Evolutionary conservation across 192 early-diverging fungal species (phyloP), one percentile per base, ranked within the genome.

Genomic region (Coemansia sp.): DNA sequence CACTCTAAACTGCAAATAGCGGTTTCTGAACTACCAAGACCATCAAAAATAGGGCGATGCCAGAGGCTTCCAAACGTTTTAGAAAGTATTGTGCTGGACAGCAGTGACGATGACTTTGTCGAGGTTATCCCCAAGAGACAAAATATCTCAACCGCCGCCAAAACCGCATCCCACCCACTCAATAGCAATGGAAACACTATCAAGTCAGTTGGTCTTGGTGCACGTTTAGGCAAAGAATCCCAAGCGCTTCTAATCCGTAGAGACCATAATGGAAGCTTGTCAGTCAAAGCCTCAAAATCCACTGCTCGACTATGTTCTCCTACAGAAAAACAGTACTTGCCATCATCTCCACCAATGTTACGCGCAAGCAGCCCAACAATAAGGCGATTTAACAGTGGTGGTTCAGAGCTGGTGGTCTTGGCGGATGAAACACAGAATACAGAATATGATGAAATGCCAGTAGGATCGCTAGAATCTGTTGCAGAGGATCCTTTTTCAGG

Each of bases 361-460:
- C 70, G 64, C 21, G 56, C 67, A 37, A 72, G 61, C 58, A 82
- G 79, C 62, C 79, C 79, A 11, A 82, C 79, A 43, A 65, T 82
- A 40, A 55, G 49, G 9, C 45, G 71, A 18, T 69, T 69, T 39
- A 78, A 78, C 47, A 66, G 69, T 56, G 43, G 63, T 58, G 16
- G 43, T 11, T 59, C 52, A n/a, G 41, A 45, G 36, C 37, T 40
- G 2, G 26, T 70, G 0, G 63, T 78, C 42, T 55, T 78, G 11
- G 71, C 59, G 6, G 52, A 61, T 4, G 43, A 42, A 21, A 66
- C 76, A n/a, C 76, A 73, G 55, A 51, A 40, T 16, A 41, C 10
- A 13, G 42, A 42, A 19, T 12, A 19, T 16, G 37, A 59, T 56
- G 11, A 36, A 5, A 4, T 56, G 19, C 15, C 39, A 46, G 32